A percentile compares a stretch with the other conserved stretches of the same genome.
Evolutionary conservation across 169 alveolate species (phyloP).

Genomic region (Plasmodium ovale): DNA sequence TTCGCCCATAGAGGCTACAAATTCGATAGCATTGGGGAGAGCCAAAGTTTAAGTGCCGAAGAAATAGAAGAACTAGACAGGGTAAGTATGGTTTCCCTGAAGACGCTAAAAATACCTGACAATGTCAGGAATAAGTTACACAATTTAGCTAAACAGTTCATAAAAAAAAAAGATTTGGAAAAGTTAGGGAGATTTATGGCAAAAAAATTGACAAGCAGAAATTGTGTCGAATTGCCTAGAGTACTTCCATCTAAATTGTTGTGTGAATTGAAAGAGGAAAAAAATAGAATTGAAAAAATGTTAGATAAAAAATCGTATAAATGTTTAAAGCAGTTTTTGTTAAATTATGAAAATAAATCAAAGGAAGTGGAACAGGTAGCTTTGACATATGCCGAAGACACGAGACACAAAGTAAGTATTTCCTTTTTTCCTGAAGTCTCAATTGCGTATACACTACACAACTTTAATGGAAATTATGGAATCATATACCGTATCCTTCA

Average conservation of each 20-base stretch:
- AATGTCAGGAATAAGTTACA: conserved; percentile 80
- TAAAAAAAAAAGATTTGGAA: conserved; percentile 87
- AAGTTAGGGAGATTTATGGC: conserved; percentile 83
- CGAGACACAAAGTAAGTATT: conserved; percentile 81
- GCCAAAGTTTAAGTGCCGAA: conserved; percentile 66
- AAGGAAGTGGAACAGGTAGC: conserved; percentile 85
- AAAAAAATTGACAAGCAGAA: conserved; percentile 82
- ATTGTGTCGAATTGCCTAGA: conserved; percentile 88
- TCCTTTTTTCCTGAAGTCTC: conserved; percentile 76
- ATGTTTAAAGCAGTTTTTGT: conserved; percentile 73
- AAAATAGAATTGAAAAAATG: conserved; percentile 63
- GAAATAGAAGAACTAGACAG: conserved; percentile 40
- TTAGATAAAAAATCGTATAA: conserved; percentile 76
- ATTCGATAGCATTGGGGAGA: conserved; percentile 51
- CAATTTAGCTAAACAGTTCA: conserved; percentile 77
- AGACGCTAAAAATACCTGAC: conserved; percentile 81
- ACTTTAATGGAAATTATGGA: conserved; percentile 87
- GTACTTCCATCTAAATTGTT: conserved; percentile 84
- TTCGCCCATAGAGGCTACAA: conserved; percentile 18
- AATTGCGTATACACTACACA: conserved; percentile 88
- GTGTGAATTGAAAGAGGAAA: conserved; percentile 14
- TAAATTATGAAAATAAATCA: conserved; percentile 76
- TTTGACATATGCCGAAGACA: conserved; percentile 83
- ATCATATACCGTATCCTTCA: conserved; percentile 82
- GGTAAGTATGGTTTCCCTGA: conserved; percentile 56